These are phyloP conservation scores for Eucalyptus polybractea DNA, from an alignment of 345 rosid genomes.

Conservation along the genomic window DNA sequence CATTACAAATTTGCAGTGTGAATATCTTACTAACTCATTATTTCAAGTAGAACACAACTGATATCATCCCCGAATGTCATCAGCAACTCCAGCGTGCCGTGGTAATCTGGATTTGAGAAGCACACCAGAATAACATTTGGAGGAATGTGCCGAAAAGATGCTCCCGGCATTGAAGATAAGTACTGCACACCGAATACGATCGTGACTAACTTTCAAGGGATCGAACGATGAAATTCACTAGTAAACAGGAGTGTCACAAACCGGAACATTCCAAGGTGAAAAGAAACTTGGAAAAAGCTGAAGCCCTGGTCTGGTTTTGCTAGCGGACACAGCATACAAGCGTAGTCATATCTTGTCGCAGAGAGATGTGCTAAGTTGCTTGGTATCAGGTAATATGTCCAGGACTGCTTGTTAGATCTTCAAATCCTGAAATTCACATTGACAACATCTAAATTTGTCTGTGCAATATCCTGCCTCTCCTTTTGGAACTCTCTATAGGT, in stretches of 20 bases:
- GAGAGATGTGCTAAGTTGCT: background rate
- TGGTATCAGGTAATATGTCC: background rate
- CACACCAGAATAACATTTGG: background rate
- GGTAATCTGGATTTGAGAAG: background rate
- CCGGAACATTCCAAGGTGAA: background rate
- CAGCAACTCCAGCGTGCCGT: background rate
- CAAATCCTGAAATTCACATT: background rate
- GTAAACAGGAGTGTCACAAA: background rate
- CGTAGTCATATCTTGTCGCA: too few species aligned
- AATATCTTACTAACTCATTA: background rate
- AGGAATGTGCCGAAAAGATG: background rate
- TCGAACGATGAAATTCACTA: background rate
- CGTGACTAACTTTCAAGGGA: background rate
- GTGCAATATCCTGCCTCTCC: background rate
- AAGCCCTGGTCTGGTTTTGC: background rate
- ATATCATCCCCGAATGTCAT: background rate
- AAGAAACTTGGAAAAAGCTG: background rate
- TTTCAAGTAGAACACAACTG: background rate
- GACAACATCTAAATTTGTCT: background rate
- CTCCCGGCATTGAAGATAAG: background rate
- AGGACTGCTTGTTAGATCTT: background rate
- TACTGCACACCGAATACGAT: background rate
- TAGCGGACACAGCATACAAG: too few species aligned
- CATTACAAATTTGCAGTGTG: background rate
- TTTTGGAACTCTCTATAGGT: too few species aligned